Evolutionary conservation across 495 filamentous ascomycete species (phyloP), one percentile per base, ranked within the genome.

Genomic region (Xylaria intraflava): DNA sequence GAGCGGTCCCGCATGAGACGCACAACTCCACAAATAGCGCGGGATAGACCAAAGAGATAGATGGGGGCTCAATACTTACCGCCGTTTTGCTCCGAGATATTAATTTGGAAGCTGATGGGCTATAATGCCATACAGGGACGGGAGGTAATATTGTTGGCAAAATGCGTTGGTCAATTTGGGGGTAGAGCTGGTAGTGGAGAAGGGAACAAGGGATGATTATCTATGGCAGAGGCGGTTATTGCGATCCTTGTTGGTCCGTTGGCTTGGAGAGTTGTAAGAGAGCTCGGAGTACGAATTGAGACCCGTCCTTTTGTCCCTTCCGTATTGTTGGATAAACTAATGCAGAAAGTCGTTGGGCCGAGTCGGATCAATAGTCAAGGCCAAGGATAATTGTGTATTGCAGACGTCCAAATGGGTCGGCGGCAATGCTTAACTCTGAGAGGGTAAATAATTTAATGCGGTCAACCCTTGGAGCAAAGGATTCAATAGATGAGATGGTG

Each of bases 111-210:
- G 22, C 17, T 10, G 45, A 27, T 43, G 45, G 51, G 51, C 45
- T 55, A 49, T 27, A 35, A 43, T 8, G 51, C 51, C 51, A 53
- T 53, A 40, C 38, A 23, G 6, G 17, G 22, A 39, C 3, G 11
- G 0, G 35, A 19, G 42, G 8, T 10, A 23, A 40, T 23, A 30
- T 16, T 39, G 46, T 8, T 38, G 12, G 46, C 9, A 36, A 24
- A 36, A 22, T 39, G 51, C 31, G 42, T 31, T 23, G 43, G 33
- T 26, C 17, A 40, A 19, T 6, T 11, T 39, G 23, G 22, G 42
- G 2, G 24, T 5, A 16, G 31, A 31, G 42, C 22, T 53, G 26
- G 35, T 46, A 42, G 24, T 46, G 51, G 31, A 17, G 35, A 38
- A 38, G 51, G 16, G 33, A 27, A 20, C 3, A 27, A 53, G 16